Base-by-base conservation (phyloP, 352 stramenopile species). In the Stramenopiles sp. region DNA sequence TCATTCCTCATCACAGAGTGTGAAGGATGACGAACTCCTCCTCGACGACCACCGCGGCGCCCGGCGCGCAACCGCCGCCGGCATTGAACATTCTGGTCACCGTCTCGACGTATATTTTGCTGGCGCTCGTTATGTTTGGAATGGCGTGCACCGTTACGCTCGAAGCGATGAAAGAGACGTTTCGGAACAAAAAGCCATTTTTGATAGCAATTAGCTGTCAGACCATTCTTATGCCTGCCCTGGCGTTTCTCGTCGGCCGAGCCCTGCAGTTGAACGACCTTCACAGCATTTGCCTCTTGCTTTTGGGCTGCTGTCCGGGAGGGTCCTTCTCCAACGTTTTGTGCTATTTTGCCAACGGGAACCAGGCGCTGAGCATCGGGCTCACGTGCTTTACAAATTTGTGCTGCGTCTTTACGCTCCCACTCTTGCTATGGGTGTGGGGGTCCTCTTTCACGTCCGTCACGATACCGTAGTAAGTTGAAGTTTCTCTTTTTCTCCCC, bases 241-340 rank as follows among this genome's bases (percentile, higher is more conserved):
- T 78, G 4, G 74, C 76, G 3, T 78, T 75, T 49, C 1, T 75
- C 1, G 63, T 78, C 3, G 36, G 18, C 74, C 6, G 48, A 4
- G 25, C 34, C 31, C 37, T 77, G 3, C 33, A 73, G 1, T n/a
- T 77, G 12, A 34, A 36, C 3, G 74, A 34, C 35, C 36, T 32
- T 18, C 68, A 32, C 3, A 6, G 2, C n/a, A 31, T 78, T 1
- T 68, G 63, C 18, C 48, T 79, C 33, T 37, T 78, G 4, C n/a
- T 69, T 12, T 32, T 79, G 34, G 77, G 77, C 76, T 79, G 75
- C 74, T 79, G 74, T 32, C 77, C 77, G 3, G 77, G 77, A 53
- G 77, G 77, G 3, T 69, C 33, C 34, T 79, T 77, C 30, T 77
- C 48, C 43, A 79, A 79, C 76, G 32, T 79, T 1, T 79, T 78